Percentiles rank a stretch among this genome's conserved stretches.
Evolutionary conservation across 441 rosid genomes (phyloP).

Genomic region (Adansonia rubrostipa): DNA sequence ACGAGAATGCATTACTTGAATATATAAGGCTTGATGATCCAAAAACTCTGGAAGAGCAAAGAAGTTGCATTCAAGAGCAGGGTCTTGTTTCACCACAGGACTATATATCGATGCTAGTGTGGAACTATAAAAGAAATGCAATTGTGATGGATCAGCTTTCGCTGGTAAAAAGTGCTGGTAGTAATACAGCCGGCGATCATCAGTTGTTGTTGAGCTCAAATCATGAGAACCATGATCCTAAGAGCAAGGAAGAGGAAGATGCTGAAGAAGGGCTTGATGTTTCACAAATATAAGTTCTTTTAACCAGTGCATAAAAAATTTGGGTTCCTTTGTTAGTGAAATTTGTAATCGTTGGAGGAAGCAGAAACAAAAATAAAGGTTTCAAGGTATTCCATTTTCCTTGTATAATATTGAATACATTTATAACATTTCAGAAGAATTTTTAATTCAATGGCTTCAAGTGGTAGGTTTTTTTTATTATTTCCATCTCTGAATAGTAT

Average conservation of each 20-base stretch:
- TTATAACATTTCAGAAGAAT: conserved; percentile 2
- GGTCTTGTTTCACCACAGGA: conserved; percentile 93
- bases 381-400: neutral
- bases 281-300: conserved; percentile 56
- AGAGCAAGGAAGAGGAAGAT: conserved; percentile 52
- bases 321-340: conserved; percentile 2
- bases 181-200: conserved; percentile 39
- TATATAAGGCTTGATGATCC: conserved; percentile 76
- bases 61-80: conserved; percentile 59
- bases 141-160: conserved; percentile 70
- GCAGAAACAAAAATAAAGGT: neutral
- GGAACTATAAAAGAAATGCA: conserved; percentile 92
- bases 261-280: conserved; percentile 13
- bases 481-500: conserved; percentile 4
- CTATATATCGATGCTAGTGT: conserved; percentile 84
- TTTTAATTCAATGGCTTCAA: neutral
- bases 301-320: conserved; percentile 10
- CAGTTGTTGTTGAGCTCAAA: conserved; percentile 47
- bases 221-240: conserved; percentile 37
- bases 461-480: neutral
- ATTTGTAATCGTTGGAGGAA: conserved; percentile 9
- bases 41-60: conserved; percentile 75
- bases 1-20: conserved; percentile 80
- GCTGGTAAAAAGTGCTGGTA: conserved; percentile 39
- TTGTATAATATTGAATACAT: neutral